These are phyloP conservation scores for Geotrichum klebahnii DNA, from an alignment of 1,139 yeast genomes.

Conservation along the genomic window DNA sequence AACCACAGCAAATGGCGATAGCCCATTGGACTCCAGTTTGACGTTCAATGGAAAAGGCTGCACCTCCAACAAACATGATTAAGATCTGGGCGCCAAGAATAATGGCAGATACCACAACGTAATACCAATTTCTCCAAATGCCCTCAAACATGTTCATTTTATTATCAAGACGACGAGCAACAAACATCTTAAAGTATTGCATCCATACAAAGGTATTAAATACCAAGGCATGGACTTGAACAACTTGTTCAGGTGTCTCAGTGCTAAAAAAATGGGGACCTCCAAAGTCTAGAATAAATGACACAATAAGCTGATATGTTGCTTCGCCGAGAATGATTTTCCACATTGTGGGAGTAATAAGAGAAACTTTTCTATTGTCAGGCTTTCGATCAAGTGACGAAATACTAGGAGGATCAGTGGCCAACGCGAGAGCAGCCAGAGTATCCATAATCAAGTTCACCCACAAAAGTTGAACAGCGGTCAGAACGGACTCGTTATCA, in stretches of 20 bases:
- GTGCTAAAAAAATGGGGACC: slow-evolving; percentile 59
- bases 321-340: slow-evolving; percentile 95
- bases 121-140: slow-evolving; percentile 75
- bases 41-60: slow-evolving; percentile 77
- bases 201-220: slow-evolving; percentile 97
- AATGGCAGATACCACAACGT: slow-evolving; percentile 61
- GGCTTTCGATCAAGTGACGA: slow-evolving; percentile 76
- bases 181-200: slow-evolving; percentile 90
- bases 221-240: slow-evolving; percentile 74
- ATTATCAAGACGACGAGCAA: slow-evolving; percentile 88
- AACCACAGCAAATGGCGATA: slow-evolving; percentile 78
- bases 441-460: slow-evolving; percentile 98
- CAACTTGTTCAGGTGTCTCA: slow-evolving; percentile 55
- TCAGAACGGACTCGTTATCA: slow-evolving; percentile 77
- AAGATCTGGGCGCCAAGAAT: slow-evolving; percentile 81
- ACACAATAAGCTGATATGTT: slow-evolving; percentile 65
- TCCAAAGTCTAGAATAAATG: slow-evolving; percentile 75
- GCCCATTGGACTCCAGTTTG: slow-evolving; percentile 89
- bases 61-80: slow-evolving; percentile 96
- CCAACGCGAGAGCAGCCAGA: slow-evolving; percentile 92
- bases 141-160: slow-evolving; percentile 82
- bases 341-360: slow-evolving; percentile 93
- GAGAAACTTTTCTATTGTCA: slow-evolving; percentile 72
- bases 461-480: slow-evolving; percentile 97
- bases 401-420: slow-evolving; percentile 93